These are phyloP conservation scores for Boletellus ananas DNA, from an alignment of 768 basidiomycete genomes.

Conservation along the genomic window DNA sequence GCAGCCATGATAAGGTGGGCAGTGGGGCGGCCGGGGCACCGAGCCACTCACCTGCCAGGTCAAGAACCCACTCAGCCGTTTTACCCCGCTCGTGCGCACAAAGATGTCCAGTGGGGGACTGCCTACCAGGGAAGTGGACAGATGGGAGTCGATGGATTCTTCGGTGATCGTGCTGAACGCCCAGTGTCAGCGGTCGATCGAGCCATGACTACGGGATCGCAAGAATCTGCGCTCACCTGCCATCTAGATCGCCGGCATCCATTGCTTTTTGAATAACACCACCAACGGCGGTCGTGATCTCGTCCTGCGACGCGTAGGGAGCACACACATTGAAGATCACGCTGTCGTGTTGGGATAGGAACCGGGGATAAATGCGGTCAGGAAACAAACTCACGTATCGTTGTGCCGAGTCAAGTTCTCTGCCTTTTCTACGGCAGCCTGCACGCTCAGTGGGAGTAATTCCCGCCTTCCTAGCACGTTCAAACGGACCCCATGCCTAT, in stretches of 20 bases:
- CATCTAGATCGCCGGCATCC: slow-evolving; percentile 29
- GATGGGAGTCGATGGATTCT: slow-evolving; percentile 57
- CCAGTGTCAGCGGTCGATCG: background rate
- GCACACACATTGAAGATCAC: slow-evolving; percentile 90
- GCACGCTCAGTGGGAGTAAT: slow-evolving; percentile 78
- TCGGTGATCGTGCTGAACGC: slow-evolving; percentile 53
- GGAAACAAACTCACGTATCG: slow-evolving; percentile 44
- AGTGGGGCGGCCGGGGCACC: background rate
- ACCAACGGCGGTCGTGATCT: slow-evolving; percentile 76
- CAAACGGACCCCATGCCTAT: slow-evolving; percentile 78
- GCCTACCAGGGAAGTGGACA: slow-evolving; percentile 61
- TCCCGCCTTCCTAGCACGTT: slow-evolving; percentile 74
- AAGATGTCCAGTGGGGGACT: slow-evolving; percentile 87
- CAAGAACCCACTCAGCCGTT: slow-evolving; percentile 59
- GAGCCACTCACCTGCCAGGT: slow-evolving; percentile 85
- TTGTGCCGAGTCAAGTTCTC: slow-evolving; percentile 76
- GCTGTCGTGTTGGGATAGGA: slow-evolving; percentile 37
- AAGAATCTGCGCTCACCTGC: slow-evolving; percentile 14
- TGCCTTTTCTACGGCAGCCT: slow-evolving; percentile 61
- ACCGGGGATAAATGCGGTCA: background rate
- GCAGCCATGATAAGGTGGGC: background rate
- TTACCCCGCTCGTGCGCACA: slow-evolving; percentile 88
- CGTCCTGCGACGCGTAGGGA: slow-evolving; percentile 89
- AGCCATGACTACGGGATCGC: too few species aligned
- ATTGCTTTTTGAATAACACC: slow-evolving; percentile 32